phyloP scores from a whole-genome alignment of 108 stramenopile genomes.

The Cyclostephanos invisitatus region DNA sequence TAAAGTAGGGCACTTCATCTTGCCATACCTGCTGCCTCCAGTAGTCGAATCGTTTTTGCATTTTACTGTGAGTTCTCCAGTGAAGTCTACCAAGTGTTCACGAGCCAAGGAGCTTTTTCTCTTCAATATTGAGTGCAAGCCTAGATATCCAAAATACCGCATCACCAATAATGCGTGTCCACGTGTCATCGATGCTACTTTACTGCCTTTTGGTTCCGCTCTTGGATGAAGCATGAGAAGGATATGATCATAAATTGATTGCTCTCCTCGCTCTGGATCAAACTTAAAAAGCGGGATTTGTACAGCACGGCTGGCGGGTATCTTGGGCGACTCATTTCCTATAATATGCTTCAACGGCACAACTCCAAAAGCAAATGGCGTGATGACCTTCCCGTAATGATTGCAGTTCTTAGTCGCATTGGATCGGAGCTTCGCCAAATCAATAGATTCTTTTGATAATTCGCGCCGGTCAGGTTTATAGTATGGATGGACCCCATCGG shows the following conservation, averaged over 20 bases:
- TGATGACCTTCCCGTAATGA: conserved; percentile 63
- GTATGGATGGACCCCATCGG: conserved; percentile 59
- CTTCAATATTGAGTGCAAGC: conserved; percentile 75
- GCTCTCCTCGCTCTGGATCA: conserved; percentile 64
- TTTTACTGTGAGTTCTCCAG: conserved; percentile 73
- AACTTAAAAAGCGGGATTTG: conserved; percentile 86
- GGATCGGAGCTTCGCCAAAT: conserved; percentile 61
- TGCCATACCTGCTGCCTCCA: conserved; percentile 10
- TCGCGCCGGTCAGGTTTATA: conserved; percentile 44
- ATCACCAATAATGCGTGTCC: conserved; percentile 84
- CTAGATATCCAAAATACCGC: conserved; percentile 88
- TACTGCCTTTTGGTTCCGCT: conserved; percentile 55
- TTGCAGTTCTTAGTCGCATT: conserved; percentile 66
- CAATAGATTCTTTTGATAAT: conserved; percentile 41
- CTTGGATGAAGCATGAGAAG: conserved; percentile 82
- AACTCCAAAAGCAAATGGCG: conserved; percentile 89
- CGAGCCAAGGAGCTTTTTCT: conserved; percentile 74
- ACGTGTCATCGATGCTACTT: conserved; percentile 77
- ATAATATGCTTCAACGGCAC: conserved; percentile 83
- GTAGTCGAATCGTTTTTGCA: conserved; percentile 31
- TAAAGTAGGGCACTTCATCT: conserved; percentile 27
- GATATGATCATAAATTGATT: conserved; percentile 84
- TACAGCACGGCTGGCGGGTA: conserved; percentile 77
- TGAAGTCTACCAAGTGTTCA: conserved; percentile 84
- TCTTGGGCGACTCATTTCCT: conserved; percentile 66